Evolutionary conservation across 2,329 filamentous ascomycete genomes (phyloP), one percentile per base, ranked within the genome.

Genomic region (Chaetothyriales sp.): DNA sequence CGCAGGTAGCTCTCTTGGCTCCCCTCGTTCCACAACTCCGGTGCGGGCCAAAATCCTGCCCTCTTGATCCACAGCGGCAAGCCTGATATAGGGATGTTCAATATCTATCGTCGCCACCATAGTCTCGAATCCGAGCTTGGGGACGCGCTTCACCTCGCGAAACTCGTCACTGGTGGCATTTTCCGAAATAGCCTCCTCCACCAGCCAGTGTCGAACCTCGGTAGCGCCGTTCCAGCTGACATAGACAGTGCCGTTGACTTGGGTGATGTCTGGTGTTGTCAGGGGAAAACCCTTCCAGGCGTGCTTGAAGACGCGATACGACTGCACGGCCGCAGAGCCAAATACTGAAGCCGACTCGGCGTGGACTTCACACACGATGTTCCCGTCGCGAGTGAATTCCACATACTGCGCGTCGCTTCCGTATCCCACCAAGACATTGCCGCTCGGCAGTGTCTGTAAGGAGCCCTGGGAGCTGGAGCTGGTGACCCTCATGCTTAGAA

Each of bases 231-330:
- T 73, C 71, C 70, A 73, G 55, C 67, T 69, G 1, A 68, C 66
- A 47, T 69, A 69, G 8, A 40, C 4, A 15, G 15, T 15, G 13
- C 15, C 33, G 4, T 15, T 13, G 15, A 15, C 33, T 15, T 15
- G 2, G 15, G 5, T 2, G 10, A 40, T 13, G 3, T 29, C 47
- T 9, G 53, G 53, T 9, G 43, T 18, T 7, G 47, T 44, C 18
- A 50, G 51, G n/a, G 76, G 75, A 9, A 65, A 59, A 0, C 73
- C 75, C 2, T 69, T 69, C 75, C 77, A 82, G 53, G 72, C 67
- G 44, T 58, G 57, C 58, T 76, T 76, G 61, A 74, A 74, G 1
- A 70, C 71, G 25, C 77, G 72, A 58, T 81, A 81, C 47, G 73
- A 77, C 58, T 75, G 69, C 2, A 76, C 69, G 13, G 58, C 51